Evolutionary conservation across 2,329 filamentous ascomycete species (phyloP).

Genomic region (Alternaria triticina): DNA sequence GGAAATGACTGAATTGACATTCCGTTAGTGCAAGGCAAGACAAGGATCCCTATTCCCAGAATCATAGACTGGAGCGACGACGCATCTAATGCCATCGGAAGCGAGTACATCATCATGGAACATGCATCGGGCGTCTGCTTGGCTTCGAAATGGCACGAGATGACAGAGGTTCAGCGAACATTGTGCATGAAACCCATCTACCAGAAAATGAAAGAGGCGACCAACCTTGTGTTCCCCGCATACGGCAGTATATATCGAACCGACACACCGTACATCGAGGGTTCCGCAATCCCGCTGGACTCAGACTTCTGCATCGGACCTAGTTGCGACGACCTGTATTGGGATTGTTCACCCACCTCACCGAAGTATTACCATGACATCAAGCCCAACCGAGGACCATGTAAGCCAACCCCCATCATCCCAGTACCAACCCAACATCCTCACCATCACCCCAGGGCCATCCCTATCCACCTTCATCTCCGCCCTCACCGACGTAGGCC

Average conservation of each 20-base stretch:
- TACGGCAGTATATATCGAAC: slow-evolving; percentile 47
- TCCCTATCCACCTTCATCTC: slow-evolving; percentile 43
- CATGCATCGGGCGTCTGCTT: slow-evolving; percentile 38
- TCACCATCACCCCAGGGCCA: slow-evolving; percentile 34
- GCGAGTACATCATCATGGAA: slow-evolving; percentile 51
- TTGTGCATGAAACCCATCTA: slow-evolving; percentile 38
- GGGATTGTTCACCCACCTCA: slow-evolving; percentile 38
- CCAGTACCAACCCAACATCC: too few relatives aligned
- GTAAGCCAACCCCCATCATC: slow-evolving; percentile 30
- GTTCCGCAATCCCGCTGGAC: slow-evolving; percentile 15
- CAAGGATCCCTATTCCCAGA: slow-evolving; percentile 50
- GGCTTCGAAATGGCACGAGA: too few relatives aligned
- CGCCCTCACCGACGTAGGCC: slow-evolving; percentile 49
- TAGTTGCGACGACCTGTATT: slow-evolving; percentile 38
- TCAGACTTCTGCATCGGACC: slow-evolving; percentile 40
- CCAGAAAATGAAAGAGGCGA: slow-evolving; percentile 38
- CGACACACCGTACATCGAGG: slow-evolving; percentile 19
- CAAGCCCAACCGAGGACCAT: slow-evolving; percentile 49
- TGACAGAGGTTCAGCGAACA: too few relatives aligned
- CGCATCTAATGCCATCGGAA: slow-evolving; percentile 38
- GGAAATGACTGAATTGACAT: slow-evolving; percentile 13
- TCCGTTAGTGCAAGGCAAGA: slow-evolving; percentile 44
- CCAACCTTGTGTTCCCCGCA: slow-evolving; percentile 45
- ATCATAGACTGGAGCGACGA: slow-evolving; percentile 54
- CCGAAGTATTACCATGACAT: slow-evolving; percentile 43